Conservation (phyloP, 2,329 filamentous ascomycete species). For the Neocucurbitaria cava region DNA sequence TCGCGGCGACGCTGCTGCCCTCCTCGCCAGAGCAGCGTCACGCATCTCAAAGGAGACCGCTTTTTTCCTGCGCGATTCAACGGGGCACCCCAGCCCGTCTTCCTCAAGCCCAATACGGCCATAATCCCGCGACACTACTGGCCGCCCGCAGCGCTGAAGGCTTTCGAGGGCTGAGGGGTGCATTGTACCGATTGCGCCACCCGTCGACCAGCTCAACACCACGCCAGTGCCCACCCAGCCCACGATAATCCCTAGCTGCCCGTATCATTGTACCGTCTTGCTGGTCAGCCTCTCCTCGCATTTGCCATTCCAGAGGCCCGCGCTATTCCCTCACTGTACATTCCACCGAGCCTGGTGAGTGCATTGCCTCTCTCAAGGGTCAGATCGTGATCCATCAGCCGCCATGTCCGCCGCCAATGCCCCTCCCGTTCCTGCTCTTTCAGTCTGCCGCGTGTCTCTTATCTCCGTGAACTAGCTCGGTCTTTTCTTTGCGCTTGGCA, state of each 20-base stretch:
- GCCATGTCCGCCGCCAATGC: conserved; percentile 1
- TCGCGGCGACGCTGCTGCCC: conserved; percentile 5
- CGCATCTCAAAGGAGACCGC: too few relatives aligned
- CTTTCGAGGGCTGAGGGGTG: conserved; percentile 5
- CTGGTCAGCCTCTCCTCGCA: conserved; percentile 3
- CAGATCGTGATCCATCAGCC: not conserved
- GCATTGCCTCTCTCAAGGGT: conserved; percentile 13
- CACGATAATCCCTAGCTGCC: conserved; percentile 11
- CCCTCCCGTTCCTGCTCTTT: conserved; percentile 6
- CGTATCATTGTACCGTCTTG: conserved; percentile 5
- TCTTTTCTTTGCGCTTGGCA: not conserved
- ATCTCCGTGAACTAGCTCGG: not conserved
- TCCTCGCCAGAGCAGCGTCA: not conserved
- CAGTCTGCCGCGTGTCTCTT: not conserved
- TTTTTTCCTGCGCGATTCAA: conserved; percentile 1
- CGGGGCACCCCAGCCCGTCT: not conserved
- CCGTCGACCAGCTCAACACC: conserved; percentile 27
- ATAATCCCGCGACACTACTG: conserved; percentile 1
- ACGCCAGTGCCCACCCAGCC: conserved; percentile 7
- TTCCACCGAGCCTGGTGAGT: conserved; percentile 27
- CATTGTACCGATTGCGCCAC: conserved; percentile 17
- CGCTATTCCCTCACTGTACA: conserved; percentile 26
- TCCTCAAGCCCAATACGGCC: not conserved
- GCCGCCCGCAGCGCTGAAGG: not conserved
- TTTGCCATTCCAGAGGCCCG: conserved; percentile 10